Percentiles rank a stretch among this genome's conserved stretches.
phyloP scores from a whole-genome alignment of 2,329 filamentous ascomycete species.

The Graphilbum ipis-grandicollis region DNA sequence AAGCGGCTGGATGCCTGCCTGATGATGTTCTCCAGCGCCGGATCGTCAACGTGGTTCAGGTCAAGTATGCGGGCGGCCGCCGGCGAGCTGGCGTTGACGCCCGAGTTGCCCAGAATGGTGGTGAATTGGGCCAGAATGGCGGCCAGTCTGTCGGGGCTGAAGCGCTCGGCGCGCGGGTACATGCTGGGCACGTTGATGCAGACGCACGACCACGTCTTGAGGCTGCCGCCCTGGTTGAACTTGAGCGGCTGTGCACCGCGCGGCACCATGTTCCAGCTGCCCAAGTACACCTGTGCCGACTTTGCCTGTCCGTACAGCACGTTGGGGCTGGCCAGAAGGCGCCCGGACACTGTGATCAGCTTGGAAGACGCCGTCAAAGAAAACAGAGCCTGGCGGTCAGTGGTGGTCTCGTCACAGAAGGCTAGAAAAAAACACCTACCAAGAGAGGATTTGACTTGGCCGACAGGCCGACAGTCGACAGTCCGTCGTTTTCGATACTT shows the following conservation, averaged over 20 bases:
- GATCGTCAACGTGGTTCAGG: background rate
- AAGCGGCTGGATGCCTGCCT: slow-evolving; percentile 6
- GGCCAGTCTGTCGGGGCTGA: background rate
- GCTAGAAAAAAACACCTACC: slow-evolving; percentile 37
- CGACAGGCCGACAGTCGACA: slow-evolving; percentile 39
- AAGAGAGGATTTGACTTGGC: slow-evolving; percentile 29
- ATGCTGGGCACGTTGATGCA: slow-evolving; percentile 6
- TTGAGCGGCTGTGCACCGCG: slow-evolving; percentile 16
- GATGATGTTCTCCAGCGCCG: slow-evolving; percentile 10
- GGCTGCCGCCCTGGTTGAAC: slow-evolving; percentile 24
- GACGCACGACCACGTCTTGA: slow-evolving; percentile 24
- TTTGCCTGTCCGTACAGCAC: slow-evolving; percentile 29
- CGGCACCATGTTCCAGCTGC: slow-evolving; percentile 40
- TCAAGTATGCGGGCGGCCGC: background rate
- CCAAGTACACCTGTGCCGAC: slow-evolving; percentile 13
- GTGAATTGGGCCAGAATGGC: slow-evolving; percentile 25
- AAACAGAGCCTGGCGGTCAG: slow-evolving; percentile 15
- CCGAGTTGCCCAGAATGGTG: slow-evolving; percentile 3
- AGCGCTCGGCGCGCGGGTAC: background rate
- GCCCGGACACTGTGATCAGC: slow-evolving; percentile 45
- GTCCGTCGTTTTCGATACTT: slow-evolving; percentile 43
- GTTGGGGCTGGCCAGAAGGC: slow-evolving; percentile 27
- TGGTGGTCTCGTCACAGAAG: too few relatives aligned
- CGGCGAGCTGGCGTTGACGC: slow-evolving; percentile 3
- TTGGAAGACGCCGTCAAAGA: slow-evolving; percentile 57